Evolutionary conservation across 345 rosid species (phyloP), one percentile per base, ranked within the genome.

Genomic region (Eucalyptus leucophloia): DNA sequence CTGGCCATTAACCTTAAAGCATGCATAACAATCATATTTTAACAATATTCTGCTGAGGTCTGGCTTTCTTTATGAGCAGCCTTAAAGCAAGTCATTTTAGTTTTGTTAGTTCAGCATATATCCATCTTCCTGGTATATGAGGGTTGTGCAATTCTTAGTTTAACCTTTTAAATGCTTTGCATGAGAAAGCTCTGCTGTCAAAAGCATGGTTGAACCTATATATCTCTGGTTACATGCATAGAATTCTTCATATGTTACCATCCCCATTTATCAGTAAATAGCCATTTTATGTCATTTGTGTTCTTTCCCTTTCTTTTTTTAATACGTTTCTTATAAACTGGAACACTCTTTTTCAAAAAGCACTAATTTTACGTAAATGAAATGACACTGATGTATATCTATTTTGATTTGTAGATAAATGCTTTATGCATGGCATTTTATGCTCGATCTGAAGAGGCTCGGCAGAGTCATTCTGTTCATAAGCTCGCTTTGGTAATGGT

Each of bases 341-440:
- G 40, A 65, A 65, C 37, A n/a, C 21, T 15, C 19, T 65, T 30
- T 62, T 65, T n/a, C 40, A 77, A 77, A 77, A 3, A 37, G 15
- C 83, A 37, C 83, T 77, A 44, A 40, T 40, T 18, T 37, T 72
- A 77, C 3, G 83, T 77, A 21, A 72, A 19, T 19, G 45, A 37
- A 72, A 72, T 77, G 83, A 40, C 28, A 23, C 19, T 62, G 47
- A 89, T 86, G 85, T n/a, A 54, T 88, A 49, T 28, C 49, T 89
- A 53, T 15, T 88, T 91, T 40, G 89, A 87, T 92, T 87, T 90
- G 90, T 89, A 98, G 99, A 96, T 98, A 92, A 94, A 96, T 89
- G 98, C 98, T 51, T 91, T 98, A 91, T 93, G 96, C 92, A 94
- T 96, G 98, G 99, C 99, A 89, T 98, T 98, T 93, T 97, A 95